Percentiles rank a stretch among this genome's conserved stretches.
Evolutionary conservation across 2,329 filamentous ascomycete genomes (phyloP).

Genomic region (Tolypocladium amazonense): DNA sequence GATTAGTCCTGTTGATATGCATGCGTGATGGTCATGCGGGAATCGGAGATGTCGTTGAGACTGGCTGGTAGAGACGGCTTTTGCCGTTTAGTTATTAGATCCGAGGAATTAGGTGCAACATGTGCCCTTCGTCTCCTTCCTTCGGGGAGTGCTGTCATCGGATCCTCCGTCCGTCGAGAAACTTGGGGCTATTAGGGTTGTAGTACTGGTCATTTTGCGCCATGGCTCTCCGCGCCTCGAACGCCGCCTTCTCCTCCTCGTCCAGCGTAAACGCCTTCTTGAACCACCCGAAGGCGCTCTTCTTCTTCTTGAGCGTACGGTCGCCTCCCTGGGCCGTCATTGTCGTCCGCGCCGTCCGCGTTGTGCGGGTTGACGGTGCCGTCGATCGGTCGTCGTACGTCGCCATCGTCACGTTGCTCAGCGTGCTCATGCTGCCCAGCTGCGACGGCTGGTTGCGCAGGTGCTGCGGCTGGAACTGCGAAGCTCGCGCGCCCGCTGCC

Average conservation of each 20-base stretch:
- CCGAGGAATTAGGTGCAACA: not conserved
- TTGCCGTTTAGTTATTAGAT: not conserved
- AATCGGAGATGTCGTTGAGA: not conserved
- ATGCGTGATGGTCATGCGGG: not conserved
- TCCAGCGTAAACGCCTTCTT: constrained; percentile 58
- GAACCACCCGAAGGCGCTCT: constrained; percentile 56
- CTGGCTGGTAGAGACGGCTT: not conserved
- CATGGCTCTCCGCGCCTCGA: constrained; percentile 43
- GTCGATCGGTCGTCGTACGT: constrained; percentile 27
- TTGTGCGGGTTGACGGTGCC: constrained; percentile 13
- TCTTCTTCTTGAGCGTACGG: constrained; percentile 51
- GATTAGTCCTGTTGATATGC: not conserved
- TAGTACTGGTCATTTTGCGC: constrained; percentile 37
- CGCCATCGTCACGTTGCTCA: constrained; percentile 42
- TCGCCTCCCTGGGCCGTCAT: constrained; percentile 13
- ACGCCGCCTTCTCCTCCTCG: constrained; percentile 50
- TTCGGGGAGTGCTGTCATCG: constrained; percentile 9
- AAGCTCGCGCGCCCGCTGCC: constrained; percentile 25
- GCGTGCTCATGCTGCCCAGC: constrained; percentile 43
- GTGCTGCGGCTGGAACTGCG: constrained; percentile 22
- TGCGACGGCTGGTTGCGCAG: constrained; percentile 40
- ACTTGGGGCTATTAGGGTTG: constrained; percentile 38
- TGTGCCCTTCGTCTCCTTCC: not conserved
- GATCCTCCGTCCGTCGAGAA: constrained; percentile 44
- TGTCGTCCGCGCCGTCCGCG: not conserved